Evolutionary conservation across 495 filamentous ascomycete species (phyloP), one percentile per base, ranked within the genome.

Genomic region (Aspergillus nanangensis): DNA sequence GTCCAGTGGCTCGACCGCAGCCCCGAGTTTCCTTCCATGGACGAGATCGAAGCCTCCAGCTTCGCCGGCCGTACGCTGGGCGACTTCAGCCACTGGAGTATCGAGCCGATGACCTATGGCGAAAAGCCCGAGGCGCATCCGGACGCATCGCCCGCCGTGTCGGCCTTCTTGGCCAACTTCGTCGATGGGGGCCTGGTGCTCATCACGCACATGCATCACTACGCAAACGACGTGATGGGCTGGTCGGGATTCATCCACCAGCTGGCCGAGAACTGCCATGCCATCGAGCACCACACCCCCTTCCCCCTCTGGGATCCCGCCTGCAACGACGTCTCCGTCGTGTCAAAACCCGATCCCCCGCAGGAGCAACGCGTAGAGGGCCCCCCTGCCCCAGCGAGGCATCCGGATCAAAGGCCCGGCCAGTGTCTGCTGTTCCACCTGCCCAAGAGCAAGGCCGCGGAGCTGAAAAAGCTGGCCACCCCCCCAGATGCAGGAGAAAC

Each of bases 161-260:
- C 71, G 0, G 65, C 61, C 5, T 72, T 66, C 44, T 57, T 68
- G 48, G 56, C 52, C 0, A 71, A 65, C 32, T 71, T 73, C 19
- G 63, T 72, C 15, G 61, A 65, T 3, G 53, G 71, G 3, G 66
- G 66, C 1, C 36, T 72, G n/a, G 50, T 72, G 3, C 62, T 73
- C 47, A 62, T 62, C 44, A 65, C 62, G 48, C 64, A 71, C 35
- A 50, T 56, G 38, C 70, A 71, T 46, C 70, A 74, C 38, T 69
- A 62, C 43, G 47, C 60, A 42, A 66, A 67, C 47, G 68, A 73
- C 39, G 55, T 69, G 7, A 68, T 66, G 61, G 67, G 63, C 3
- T 68, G 62, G 60, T 53, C 62, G 9, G 48, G 56, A n/a, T 58
- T 65, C 27, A 44, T 52, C 0, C 56, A 62, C 19, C 68, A 72